Percentiles rank a stretch among this genome's conserved stretches.
Conservation (phyloP, 2,329 filamentous ascomycete species). For the Trichoderma lentiforme region DNA sequence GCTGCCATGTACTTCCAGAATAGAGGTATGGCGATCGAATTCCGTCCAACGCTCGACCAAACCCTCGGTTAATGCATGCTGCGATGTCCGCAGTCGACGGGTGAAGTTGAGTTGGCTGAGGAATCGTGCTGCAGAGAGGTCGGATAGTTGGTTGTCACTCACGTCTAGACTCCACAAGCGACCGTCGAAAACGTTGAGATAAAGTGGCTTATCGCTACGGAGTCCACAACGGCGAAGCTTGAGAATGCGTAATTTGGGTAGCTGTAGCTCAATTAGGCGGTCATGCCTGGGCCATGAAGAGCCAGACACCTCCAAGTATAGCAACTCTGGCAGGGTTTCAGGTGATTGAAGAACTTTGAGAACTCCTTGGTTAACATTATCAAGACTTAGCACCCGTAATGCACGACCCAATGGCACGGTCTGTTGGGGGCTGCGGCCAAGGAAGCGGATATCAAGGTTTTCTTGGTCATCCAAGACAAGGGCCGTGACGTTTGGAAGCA, state of each 20-base stretch:
- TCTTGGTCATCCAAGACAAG: slow-evolving; percentile 48
- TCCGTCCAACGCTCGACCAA: background rate
- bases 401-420: background rate
- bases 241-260: slow-evolving; percentile 50
- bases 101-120: background rate
- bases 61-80: background rate
- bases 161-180: slow-evolving; percentile 59
- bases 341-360: slow-evolving; percentile 24
- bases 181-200: slow-evolving; percentile 31
- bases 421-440: slow-evolving; percentile 27
- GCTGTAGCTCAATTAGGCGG: slow-evolving; percentile 27
- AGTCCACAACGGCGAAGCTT: slow-evolving; percentile 49
- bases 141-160: slow-evolving; percentile 49
- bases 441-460: slow-evolving; percentile 41
- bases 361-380: slow-evolving; percentile 39
- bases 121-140: slow-evolving; percentile 35
- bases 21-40: background rate
- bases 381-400: slow-evolving; percentile 44
- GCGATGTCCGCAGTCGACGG: background rate
- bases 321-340: slow-evolving; percentile 37
- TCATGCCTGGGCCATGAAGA: slow-evolving; percentile 44
- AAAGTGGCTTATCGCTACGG: slow-evolving; percentile 35
- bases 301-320: slow-evolving; percentile 53
- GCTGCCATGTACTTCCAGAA: background rate
- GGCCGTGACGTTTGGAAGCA: slow-evolving; percentile 45